A percentile compares a stretch with the other conserved stretches of the same genome.
phyloP scores from a whole-genome alignment of 169 alveolate species.

The Plasmodium cynomolgi region DNA sequence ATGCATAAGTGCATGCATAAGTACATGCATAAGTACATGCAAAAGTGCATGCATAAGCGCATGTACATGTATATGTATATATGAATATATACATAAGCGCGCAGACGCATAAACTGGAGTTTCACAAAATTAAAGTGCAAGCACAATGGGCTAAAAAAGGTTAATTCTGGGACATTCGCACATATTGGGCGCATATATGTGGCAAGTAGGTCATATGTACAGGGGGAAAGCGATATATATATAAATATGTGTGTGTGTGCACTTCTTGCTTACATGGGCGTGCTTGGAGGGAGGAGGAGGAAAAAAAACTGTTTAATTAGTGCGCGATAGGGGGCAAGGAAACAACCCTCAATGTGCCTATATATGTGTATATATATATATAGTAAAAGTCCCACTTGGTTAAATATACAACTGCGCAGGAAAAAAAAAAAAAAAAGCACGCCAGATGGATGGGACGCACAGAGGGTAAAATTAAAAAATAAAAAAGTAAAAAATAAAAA shows the following conservation, averaged over 20 bases:
- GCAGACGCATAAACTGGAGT: conserved; percentile 7
- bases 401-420: neutral
- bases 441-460: neutral
- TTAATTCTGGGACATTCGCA: conserved; percentile 16
- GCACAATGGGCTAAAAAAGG: conserved; percentile 1
- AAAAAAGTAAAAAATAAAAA: neutral
- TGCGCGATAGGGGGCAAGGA: neutral
- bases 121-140: conserved; percentile 44
- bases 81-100: neutral
- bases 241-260: neutral
- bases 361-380: neutral
- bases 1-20: neutral
- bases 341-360: neutral
- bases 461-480: neutral
- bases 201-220: neutral
- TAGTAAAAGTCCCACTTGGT: neutral
- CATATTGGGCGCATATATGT: conserved; percentile 8
- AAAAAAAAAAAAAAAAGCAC: neutral
- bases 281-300: neutral
- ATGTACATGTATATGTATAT: neutral
- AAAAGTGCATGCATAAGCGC: neutral
- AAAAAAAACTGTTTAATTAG: neutral
- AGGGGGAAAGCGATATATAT: neutral
- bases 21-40: neutral
- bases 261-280: conserved; percentile 5